Base-by-base conservation (phyloP, 306 rosid genomes). In the Dryas octopetala region DNA sequence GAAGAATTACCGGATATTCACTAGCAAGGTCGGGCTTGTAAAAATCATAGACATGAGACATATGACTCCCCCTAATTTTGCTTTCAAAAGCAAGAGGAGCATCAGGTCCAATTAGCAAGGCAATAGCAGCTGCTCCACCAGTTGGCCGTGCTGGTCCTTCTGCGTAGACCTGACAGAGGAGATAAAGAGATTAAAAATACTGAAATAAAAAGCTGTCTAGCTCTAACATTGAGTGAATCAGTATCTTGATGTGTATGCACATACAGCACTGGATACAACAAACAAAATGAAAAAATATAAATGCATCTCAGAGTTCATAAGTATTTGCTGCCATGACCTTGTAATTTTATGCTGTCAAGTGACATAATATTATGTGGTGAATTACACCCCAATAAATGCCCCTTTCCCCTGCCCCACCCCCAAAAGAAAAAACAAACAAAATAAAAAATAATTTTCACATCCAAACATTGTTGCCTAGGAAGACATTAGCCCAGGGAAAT, bases 101-200 rank as follows among this genome's bases (percentile, higher is more conserved):
- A 85, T 95, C 96, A 73, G 93, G 97, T 76, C 99, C 99, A 61
- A 95, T 81, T 74, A 95, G 90, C 82, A 92, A 51, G 70, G 99
- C 99, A 84, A 95, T 92, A 66, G 99, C 97, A 76, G 97, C 99
- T 59, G 99, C 99, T 86, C 99, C 99, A 54, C 99, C 97, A 13
- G 99, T 95, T 52, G 99, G 99, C 63, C 99, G 88, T 71, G 99
- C 99, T 13, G 99, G 99, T 77, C 99, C 99, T 83, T 95, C 99
- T 23, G 99, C 99, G 70, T 96, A 96, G 60, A 96, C 98, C 99
- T 96, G 88, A 76, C 73, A 83, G 77, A 83, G 77, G 47, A 74
- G 66, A 32, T 53, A 74, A 3, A 54, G 50, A 79, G 55, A 76
- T 60, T 3, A 67, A 62, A 57, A 9, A 11, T 0, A 41, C 38